phyloP scores from a whole-genome alignment of 2,329 filamentous ascomycete genomes.

The Xylariaceae sp. region DNA sequence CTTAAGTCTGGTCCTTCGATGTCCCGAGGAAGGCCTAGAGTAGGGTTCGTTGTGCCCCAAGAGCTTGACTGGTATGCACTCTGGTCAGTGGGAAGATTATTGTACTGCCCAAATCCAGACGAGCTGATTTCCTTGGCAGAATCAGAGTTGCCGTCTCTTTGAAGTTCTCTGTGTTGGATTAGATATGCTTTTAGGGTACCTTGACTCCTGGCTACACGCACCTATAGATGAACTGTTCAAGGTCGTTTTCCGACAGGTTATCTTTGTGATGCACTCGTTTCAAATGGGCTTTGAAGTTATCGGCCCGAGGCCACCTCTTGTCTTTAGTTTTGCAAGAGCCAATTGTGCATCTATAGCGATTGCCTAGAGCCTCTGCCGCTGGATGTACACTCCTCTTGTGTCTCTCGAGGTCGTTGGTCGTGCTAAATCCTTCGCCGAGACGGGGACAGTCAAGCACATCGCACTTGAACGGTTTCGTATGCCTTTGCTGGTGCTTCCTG shows the following conservation, averaged over 20 bases:
- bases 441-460: slow-evolving; percentile 51
- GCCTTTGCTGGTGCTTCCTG: slow-evolving; percentile 72
- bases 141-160: not conserved
- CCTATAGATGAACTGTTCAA: slow-evolving; percentile 31
- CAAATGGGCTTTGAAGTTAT: slow-evolving; percentile 84
- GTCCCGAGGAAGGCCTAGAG: not conserved
- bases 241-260: slow-evolving; percentile 33
- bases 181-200: not conserved
- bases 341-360: slow-evolving; percentile 57
- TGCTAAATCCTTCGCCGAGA: slow-evolving; percentile 66
- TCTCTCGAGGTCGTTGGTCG: slow-evolving; percentile 74
- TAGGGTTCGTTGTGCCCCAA: slow-evolving; percentile 7
- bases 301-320: slow-evolving; percentile 75
- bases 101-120: slow-evolving; percentile 3
- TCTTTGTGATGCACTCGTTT: slow-evolving; percentile 56
- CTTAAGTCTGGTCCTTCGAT: slow-evolving; percentile 1
- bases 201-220: slow-evolving; percentile 10
- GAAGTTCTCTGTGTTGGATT: not conserved
- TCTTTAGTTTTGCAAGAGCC: slow-evolving; percentile 51
- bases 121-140: not conserved
- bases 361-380: slow-evolving; percentile 39
- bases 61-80: slow-evolving; percentile 5
- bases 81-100: slow-evolving; percentile 4
- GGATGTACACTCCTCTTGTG: slow-evolving; percentile 71
- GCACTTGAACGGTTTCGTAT: slow-evolving; percentile 66